These are phyloP conservation scores for Aschersonia sp. DNA, from an alignment of 2,329 filamentous ascomycete species.

Conservation along the genomic window DNA sequence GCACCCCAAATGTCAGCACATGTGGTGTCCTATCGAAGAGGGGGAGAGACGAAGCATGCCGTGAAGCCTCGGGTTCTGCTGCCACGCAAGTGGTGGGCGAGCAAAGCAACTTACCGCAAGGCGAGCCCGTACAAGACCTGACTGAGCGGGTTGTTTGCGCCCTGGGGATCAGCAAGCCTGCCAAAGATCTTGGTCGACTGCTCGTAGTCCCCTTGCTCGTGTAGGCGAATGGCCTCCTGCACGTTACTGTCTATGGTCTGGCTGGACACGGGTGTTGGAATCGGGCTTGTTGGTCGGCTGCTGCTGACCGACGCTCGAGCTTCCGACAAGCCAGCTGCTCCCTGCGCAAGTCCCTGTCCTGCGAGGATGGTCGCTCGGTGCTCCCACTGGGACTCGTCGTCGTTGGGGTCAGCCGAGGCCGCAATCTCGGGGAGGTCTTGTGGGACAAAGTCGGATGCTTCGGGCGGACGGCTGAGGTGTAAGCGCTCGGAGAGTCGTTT, in stretches of 20 bases:
- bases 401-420: conserved; percentile 22
- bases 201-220: conserved; percentile 70
- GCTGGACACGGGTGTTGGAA: conserved; percentile 24
- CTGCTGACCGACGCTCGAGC: conserved; percentile 10
- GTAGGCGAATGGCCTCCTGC: conserved; percentile 86
- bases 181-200: conserved; percentile 77
- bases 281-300: conserved; percentile 1
- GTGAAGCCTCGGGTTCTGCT: background rate
- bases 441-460: conserved; percentile 61
- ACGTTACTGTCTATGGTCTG: conserved; percentile 55
- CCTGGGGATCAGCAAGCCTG: conserved; percentile 65
- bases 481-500: conserved; percentile 55
- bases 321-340: conserved; percentile 14
- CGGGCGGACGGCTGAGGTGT: conserved; percentile 44
- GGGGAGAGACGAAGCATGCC: too few species aligned
- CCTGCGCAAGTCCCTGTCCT: conserved; percentile 36
- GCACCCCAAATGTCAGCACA: too few species aligned
- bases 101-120: conserved; percentile 40
- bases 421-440: conserved; percentile 64
- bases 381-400: conserved; percentile 72
- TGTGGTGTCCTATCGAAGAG: too few species aligned
- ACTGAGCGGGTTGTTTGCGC: conserved; percentile 81
- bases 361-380: conserved; percentile 82
- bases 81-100: conserved; percentile 1
- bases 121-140: conserved; percentile 94